Base-by-base conservation (phyloP, 139 green algal species). In the Trebouxia sp. region DNA sequence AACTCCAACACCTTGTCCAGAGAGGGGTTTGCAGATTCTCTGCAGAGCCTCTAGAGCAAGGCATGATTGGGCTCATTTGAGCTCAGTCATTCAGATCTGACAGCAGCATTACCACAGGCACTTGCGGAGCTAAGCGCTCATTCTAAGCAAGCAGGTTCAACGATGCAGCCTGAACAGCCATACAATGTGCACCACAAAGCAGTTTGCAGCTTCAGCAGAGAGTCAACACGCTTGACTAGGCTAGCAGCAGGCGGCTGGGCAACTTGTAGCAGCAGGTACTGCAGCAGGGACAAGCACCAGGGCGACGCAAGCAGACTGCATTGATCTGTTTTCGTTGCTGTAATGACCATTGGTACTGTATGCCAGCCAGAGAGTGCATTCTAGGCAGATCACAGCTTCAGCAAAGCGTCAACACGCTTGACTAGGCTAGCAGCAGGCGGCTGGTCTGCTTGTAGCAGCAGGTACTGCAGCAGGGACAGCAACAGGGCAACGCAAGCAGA, bases 211-310 rank as follows among this genome's bases (percentile, higher is more conserved):
- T 45, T 72, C 3, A 72, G 35, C 32, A 72, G 26, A 9, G 32
- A 32, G 10, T 72, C 62, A 30, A 72, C 62, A 28, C 26, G 1
- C 9, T 72, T 39, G 62, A 72, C 28, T 32, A 72, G 62, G 5
- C n/a, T 24, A 43, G 62, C 11, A 45, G 62, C 32, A 45, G 62
- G 62, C 6, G 62, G 35, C 14, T 43, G 12, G 24, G 62, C 24
- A 26, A 17, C 62, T 72, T 72, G 62, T 15, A 72, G 11, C 62
- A 72, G 32, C 62, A 72, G 12, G 12, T 72, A 72, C 9, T 72
- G 35, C 62, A 72, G 12, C 1, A 72, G 12, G 10, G 42, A 28
- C 3, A n/a, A 72, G 62, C 10, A 72, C 6, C n/a, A n/a, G n/a
- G n/a, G n/a, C n/a, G n/a, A n/a, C n/a, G n/a, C n/a, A n/a, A n/a